Conservation (phyloP, 208 protist species). For the Ichthyophonus hoferi region DNA sequence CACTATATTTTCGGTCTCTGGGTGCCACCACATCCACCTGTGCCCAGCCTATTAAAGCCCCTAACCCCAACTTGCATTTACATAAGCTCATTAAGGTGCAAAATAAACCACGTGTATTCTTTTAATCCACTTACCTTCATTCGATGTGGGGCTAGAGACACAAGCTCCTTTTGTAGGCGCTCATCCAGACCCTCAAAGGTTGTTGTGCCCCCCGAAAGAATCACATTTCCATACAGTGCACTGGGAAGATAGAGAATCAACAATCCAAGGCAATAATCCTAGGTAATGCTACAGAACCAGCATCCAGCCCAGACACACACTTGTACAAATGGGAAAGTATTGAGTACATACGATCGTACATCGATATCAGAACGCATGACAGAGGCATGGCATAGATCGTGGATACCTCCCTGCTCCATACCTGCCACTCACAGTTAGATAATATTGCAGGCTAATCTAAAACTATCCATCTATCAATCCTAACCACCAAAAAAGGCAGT, state of each 20-base stretch:
- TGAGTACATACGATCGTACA: conserved; percentile 62
- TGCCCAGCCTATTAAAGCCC: background rate
- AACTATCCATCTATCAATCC: too few species aligned
- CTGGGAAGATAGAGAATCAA: conserved; percentile 27
- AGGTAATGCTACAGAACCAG: background rate
- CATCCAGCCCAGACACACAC: background rate
- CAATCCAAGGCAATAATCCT: background rate
- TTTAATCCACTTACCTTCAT: conserved; percentile 77
- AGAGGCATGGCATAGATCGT: conserved; percentile 86
- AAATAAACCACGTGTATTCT: background rate
- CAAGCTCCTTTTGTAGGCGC: conserved; percentile 87
- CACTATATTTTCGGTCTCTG: conserved; percentile 68
- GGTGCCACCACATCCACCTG: conserved; percentile 77
- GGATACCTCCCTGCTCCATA: conserved; percentile 83
- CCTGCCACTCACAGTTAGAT: background rate
- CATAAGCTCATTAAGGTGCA: background rate
- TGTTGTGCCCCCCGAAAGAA: conserved; percentile 76
- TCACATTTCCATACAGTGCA: conserved; percentile 88
- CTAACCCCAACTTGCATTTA: background rate
- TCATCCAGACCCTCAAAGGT: conserved; percentile 91
- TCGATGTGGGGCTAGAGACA: conserved; percentile 77
- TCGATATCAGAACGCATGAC: conserved; percentile 87
- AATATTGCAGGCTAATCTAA: too few species aligned
- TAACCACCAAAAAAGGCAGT: too few species aligned
- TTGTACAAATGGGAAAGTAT: background rate